Conservation (phyloP, 1,284 basidiomycete genomes). For the Grifola frondosa region DNA sequence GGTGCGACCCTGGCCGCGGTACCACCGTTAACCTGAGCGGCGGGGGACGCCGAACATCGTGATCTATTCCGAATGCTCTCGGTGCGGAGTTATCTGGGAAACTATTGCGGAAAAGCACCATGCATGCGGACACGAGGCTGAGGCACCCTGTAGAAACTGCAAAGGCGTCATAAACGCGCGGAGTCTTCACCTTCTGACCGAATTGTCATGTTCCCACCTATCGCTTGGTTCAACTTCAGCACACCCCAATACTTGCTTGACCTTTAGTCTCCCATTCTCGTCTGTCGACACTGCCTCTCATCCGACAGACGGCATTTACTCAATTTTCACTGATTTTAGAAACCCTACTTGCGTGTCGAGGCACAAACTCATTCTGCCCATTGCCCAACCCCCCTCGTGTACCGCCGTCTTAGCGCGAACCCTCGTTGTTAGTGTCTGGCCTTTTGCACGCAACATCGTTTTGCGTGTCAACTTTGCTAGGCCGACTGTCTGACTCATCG, state of each 20-base stretch:
- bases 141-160: conserved; percentile 7
- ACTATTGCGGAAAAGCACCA: conserved; percentile 10
- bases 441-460: conserved; percentile 13
- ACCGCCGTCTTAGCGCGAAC: conserved; percentile 2
- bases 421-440: conserved; percentile 9
- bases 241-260: conserved; percentile 8
- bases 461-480: conserved; percentile 10
- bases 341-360: conserved; percentile 10
- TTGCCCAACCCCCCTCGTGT: conserved; percentile 21
- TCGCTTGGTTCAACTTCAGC: conserved; percentile 12
- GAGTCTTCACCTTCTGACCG: conserved; percentile 9
- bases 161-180: conserved; percentile 19
- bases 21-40: conserved; percentile 10
- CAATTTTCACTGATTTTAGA: conserved; percentile 12
- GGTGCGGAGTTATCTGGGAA: conserved; percentile 11
- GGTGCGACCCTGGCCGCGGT: conserved; percentile 17
- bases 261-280: conserved; percentile 14
- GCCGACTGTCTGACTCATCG: not conserved
- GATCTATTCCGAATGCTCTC: conserved; percentile 10
- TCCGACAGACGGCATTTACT: conserved; percentile 3
- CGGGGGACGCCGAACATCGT: conserved; percentile 9
- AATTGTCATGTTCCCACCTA: conserved; percentile 12
- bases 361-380: conserved; percentile 18
- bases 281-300: conserved; percentile 15
- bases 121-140: conserved; percentile 19